Percentiles rank a stretch among this genome's conserved stretches.
Conservation (phyloP, 805 yeast genomes). For the Kuraishia capsulata region DNA sequence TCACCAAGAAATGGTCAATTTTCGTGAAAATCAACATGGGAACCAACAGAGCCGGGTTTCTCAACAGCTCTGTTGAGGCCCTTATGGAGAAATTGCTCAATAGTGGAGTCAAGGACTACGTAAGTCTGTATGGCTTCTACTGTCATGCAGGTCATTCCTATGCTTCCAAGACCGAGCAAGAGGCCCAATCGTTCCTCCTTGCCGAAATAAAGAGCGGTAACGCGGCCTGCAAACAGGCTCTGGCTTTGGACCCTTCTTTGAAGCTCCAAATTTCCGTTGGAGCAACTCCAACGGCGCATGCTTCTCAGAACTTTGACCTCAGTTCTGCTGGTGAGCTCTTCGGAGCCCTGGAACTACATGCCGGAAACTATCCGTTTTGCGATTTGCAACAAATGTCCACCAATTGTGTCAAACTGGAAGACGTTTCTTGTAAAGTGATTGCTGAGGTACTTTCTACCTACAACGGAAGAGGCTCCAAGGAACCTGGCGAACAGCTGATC, state of each 20-base stretch:
- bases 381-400: conserved; percentile 77
- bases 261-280: conserved; percentile 58
- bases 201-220: conserved; percentile 52
- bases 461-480: conserved; percentile 39
- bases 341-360: conserved; percentile 59
- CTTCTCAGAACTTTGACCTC: conserved; percentile 25
- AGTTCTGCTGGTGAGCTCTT: conserved; percentile 12
- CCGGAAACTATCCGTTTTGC: conserved; percentile 71
- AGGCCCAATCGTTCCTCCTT: conserved; percentile 38
- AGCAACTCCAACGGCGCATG: conserved; percentile 75
- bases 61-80: conserved; percentile 18
- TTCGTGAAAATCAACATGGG: conserved; percentile 69
- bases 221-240: conserved; percentile 36
- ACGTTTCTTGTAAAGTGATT: conserved; percentile 43
- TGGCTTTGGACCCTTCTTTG: conserved; percentile 23
- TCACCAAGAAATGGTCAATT: conserved; percentile 39
- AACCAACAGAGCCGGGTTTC: conserved; percentile 57
- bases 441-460: conserved; percentile 55
- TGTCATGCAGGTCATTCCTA: conserved; percentile 80
- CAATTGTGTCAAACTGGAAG: conserved; percentile 35
- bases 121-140: conserved; percentile 58
- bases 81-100: conserved; percentile 14
- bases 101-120: conserved; percentile 17
- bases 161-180: conserved; percentile 29
- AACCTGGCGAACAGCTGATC: conserved; percentile 52